Percentiles rank a stretch among this genome's conserved stretches.
Evolutionary conservation across 345 rosid species (phyloP).

Genomic region (Rubroshorea leprosula): DNA sequence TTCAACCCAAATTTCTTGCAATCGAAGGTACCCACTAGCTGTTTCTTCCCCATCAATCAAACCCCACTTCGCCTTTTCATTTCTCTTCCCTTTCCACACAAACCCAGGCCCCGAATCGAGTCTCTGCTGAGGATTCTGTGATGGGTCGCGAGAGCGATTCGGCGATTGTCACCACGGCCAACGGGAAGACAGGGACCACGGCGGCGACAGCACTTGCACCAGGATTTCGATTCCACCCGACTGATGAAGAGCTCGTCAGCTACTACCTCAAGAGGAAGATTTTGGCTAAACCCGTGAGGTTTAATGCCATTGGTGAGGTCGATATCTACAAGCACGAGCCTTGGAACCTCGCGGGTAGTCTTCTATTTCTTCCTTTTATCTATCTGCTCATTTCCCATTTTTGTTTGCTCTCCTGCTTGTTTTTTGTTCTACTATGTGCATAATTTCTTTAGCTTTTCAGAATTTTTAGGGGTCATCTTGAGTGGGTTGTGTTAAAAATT

Average conservation of each 20-base stretch:
- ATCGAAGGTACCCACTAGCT: constrained; percentile 53
- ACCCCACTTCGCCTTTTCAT: constrained; percentile 5
- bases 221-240: constrained; percentile 91
- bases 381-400: neutral
- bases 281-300: constrained; percentile 55
- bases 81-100: neutral
- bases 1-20: constrained; percentile 54
- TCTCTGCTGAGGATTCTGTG: neutral
- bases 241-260: constrained; percentile 80
- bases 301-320: constrained; percentile 67
- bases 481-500: neutral
- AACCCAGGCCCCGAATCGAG: neutral
- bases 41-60: constrained; percentile 55
- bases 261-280: constrained; percentile 89
- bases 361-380: neutral
- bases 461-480: neutral
- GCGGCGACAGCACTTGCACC: constrained; percentile 66
- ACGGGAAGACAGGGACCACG: constrained; percentile 12
- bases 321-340: constrained; percentile 91
- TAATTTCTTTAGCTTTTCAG: neutral
- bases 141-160: constrained; percentile 31
- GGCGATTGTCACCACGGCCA: neutral
- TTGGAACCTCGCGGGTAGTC: constrained; percentile 70
- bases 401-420: constrained; percentile 10
- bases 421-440: too few relatives aligned